Conservation (phyloP, 305 asterid species). For the Fraxinus platypoda region DNA sequence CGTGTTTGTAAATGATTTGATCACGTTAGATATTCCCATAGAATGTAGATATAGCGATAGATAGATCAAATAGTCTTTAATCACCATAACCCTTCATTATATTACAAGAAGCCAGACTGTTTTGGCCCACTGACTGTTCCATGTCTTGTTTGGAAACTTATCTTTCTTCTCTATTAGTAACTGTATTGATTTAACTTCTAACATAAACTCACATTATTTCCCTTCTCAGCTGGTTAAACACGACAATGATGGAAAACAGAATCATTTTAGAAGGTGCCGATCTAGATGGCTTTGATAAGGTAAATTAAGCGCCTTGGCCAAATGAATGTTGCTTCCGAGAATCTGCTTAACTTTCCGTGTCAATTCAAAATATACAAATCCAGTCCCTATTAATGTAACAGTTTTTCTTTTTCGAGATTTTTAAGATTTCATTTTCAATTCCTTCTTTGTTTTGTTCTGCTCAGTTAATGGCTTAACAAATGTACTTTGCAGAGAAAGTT, state of each 20-base stretch:
- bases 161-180: conserved; percentile 4
- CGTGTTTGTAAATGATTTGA: not conserved
- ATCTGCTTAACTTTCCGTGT: not conserved
- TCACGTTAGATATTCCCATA: not conserved
- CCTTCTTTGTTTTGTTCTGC: not conserved
- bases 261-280: conserved; percentile 52
- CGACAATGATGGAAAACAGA: conserved; percentile 90
- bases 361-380: not conserved
- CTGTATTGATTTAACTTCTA: conserved; percentile 6
- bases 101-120: not conserved
- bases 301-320: conserved; percentile 23
- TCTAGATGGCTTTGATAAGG: conserved; percentile 84
- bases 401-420: not conserved
- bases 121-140: not conserved
- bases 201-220: not conserved
- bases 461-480: not conserved
- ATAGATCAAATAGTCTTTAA: not conserved
- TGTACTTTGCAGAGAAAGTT: conserved; percentile 74
- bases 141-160: conserved; percentile 1
- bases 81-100: not conserved
- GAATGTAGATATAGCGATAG: not conserved
- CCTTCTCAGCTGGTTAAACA: conserved; percentile 85
- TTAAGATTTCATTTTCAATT: not conserved
- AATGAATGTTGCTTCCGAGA: not conserved
- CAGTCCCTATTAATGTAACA: not conserved